Evolutionary conservation across 176 grass and related monocot species (phyloP).

Genomic region (maize (Zea mays)): Zm-B73-REFERENCE-NAM-5.0 NC_050104.1:135146501-135147000

Average conservation of each 20-base stretch:
- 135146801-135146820: background rate
- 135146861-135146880: background rate
- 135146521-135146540: background rate
- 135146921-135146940: background rate
- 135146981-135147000: background rate
- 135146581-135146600: background rate
- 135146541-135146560: background rate
- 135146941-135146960: background rate
- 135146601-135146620: background rate
- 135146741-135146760: background rate
- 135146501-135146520: background rate
- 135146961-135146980: background rate
- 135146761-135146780: background rate
- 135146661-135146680: background rate
- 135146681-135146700: background rate
- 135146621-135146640: background rate
- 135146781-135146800: no score
- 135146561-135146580: no score
- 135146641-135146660: background rate
- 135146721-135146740: background rate
- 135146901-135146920: background rate
- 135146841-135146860: background rate
- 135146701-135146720: background rate
- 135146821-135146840: background rate
- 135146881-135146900: background rate